Conservation (phyloP, 2,329 filamentous ascomycete genomes). For the Didymella glomerata region DNA sequence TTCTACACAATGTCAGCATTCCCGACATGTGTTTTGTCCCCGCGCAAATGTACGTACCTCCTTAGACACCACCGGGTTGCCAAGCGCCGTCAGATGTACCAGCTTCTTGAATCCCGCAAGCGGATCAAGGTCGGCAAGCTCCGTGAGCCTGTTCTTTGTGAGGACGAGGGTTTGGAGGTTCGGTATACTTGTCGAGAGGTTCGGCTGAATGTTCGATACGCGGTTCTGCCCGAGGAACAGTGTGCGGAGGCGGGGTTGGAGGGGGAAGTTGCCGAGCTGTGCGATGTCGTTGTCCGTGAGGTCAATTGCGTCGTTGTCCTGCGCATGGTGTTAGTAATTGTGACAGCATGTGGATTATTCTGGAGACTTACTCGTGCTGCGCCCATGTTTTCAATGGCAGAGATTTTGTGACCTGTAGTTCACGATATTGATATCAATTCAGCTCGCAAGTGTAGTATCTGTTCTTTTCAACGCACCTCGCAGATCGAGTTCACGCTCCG, state of each 20-base stretch:
- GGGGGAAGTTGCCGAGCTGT: slow-evolving; percentile 87
- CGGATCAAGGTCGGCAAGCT: slow-evolving; percentile 89
- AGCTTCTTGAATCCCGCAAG: slow-evolving; percentile 73
- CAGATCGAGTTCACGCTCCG: slow-evolving; percentile 98
- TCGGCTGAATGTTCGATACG: slow-evolving; percentile 79
- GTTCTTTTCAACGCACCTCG: slow-evolving; percentile 98
- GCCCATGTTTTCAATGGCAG: slow-evolving; percentile 96
- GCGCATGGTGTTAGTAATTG: slow-evolving; percentile 4
- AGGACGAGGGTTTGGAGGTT: slow-evolving; percentile 84
- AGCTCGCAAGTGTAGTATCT: slow-evolving; percentile 94
- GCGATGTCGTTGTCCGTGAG: slow-evolving; percentile 98
- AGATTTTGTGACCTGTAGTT: slow-evolving; percentile 92
- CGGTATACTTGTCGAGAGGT: slow-evolving; percentile 77
- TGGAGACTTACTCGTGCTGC: slow-evolving; percentile 78
- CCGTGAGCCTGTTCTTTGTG: slow-evolving; percentile 80
- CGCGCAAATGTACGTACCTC: slow-evolving; percentile 67
- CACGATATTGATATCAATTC: slow-evolving; percentile 78
- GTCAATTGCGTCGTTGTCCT: slow-evolving; percentile 97
- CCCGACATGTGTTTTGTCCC: background rate
- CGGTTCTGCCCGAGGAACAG: slow-evolving; percentile 91
- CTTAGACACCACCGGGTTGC: slow-evolving; percentile 91
- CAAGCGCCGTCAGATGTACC: slow-evolving; percentile 80
- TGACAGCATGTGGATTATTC: background rate
- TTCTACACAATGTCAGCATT: slow-evolving; percentile 62
- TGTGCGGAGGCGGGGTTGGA: slow-evolving; percentile 85